Percentiles rank a stretch among this genome's conserved stretches.
phyloP scores from a whole-genome alignment of 108 stramenopile genomes.

The Fragilaria crotonensis region DNA sequence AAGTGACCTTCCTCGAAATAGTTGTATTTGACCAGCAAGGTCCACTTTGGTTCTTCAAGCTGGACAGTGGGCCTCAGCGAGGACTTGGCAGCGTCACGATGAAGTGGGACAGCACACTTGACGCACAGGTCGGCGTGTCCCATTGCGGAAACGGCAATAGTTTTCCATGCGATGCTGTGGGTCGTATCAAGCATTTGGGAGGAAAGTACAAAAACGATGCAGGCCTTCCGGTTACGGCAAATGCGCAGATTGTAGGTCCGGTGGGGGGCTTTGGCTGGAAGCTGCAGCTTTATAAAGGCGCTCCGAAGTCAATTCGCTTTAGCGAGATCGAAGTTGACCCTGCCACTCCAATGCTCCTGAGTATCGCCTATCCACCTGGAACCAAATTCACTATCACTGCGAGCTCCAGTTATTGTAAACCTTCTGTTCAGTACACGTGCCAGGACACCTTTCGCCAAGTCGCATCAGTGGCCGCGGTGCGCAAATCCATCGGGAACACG shows the following conservation, averaged over 20 bases:
- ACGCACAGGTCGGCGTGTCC: slow-evolving; percentile 6
- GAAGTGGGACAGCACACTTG: slow-evolving; percentile 13
- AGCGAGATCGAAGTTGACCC: too few species aligned
- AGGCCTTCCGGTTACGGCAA: slow-evolving; percentile 22
- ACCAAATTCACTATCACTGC: slow-evolving; percentile 5
- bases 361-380: not conserved
- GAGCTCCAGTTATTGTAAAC: too few species aligned
- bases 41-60: slow-evolving; percentile 20
- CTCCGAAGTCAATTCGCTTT: too few species aligned
- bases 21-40: slow-evolving; percentile 17
- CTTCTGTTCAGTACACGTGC: slow-evolving; percentile 2
- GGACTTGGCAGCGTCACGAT: slow-evolving; percentile 17
- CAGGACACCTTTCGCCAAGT: slow-evolving; percentile 1
- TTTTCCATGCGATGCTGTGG: slow-evolving; percentile 2
- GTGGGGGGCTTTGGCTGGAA: slow-evolving; percentile 26
- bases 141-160: slow-evolving; percentile 13
- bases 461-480: slow-evolving; percentile 4
- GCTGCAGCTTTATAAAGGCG: slow-evolving; percentile 17
- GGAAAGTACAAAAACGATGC: slow-evolving; percentile 6
- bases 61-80: slow-evolving; percentile 14
- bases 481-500: slow-evolving; percentile 5
- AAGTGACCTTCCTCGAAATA: too few species aligned
- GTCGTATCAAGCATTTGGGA: slow-evolving; percentile 19
- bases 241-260: slow-evolving; percentile 14
- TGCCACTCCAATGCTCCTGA: not conserved